Conservation (phyloP, 257 asterid species). For the Leptodermis oblonga region DNA sequence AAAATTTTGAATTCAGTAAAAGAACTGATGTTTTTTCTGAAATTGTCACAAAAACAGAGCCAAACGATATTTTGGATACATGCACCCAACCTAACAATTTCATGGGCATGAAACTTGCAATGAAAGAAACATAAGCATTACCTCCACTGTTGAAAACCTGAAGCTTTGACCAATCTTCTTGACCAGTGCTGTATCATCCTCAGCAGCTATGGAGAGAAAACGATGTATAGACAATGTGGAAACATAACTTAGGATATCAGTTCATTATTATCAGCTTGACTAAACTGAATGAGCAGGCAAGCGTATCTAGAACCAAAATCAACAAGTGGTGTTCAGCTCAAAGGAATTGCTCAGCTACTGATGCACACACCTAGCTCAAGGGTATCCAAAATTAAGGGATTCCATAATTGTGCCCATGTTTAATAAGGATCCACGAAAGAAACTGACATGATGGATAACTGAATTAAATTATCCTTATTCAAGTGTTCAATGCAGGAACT, state of each 20-base stretch:
- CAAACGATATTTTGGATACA: neutral
- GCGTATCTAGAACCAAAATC: neutral
- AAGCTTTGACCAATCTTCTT: conserved; percentile 84
- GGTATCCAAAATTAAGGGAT: no score
- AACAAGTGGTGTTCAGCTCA: neutral
- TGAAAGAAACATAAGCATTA: conserved; percentile 18
- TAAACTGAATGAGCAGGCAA: neutral
- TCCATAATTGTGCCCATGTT: no score
- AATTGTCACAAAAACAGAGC: no score
- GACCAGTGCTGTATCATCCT: conserved; percentile 73
- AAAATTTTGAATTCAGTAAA: no score
- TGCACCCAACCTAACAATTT: conserved; percentile 1
- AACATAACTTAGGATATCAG: neutral
- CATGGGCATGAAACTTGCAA: neutral
- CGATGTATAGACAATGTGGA: neutral
- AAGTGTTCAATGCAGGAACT: no score
- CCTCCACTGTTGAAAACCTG: conserved; percentile 77
- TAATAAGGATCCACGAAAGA: no score
- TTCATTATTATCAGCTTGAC: neutral
- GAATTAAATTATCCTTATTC: no score
- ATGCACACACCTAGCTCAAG: neutral
- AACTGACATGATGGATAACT: no score
- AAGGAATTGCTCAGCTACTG: neutral
- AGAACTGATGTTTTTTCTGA: no score
- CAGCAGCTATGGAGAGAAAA: conserved; percentile 54